Conservation (phyloP, 352 stramenopile genomes). For the Discostella stelligera region DNA sequence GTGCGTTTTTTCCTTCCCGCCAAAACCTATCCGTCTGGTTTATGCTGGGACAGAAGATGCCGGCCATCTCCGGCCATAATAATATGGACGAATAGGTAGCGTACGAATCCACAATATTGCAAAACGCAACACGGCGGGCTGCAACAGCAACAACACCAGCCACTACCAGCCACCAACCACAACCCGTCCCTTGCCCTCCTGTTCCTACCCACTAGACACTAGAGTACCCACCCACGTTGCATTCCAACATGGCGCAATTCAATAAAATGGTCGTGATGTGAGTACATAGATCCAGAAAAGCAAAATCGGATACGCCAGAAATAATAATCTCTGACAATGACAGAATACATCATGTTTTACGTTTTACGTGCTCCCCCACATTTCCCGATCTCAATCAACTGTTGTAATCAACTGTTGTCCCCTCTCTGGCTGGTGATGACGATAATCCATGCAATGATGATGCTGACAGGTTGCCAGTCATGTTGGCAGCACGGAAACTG, state of each 20-base stretch:
- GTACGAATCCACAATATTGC: too few species aligned
- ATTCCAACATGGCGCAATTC: conserved; percentile 53
- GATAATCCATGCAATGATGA: not conserved
- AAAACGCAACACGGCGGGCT: too few species aligned
- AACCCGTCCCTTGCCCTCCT: not conserved
- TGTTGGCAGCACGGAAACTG: conserved; percentile 78
- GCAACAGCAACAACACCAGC: not conserved
- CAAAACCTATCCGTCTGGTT: too few species aligned
- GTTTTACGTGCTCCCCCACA: not conserved
- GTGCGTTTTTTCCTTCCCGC: too few species aligned
- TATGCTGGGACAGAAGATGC: not conserved
- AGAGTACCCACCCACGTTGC: not conserved
- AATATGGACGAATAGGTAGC: too few species aligned
- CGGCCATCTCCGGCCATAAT: not conserved
- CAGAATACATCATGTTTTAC: not conserved
- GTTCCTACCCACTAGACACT: not conserved
- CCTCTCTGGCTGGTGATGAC: not conserved
- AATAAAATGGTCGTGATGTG: conserved; percentile 81
- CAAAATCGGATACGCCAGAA: too few species aligned
- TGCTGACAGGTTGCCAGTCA: conserved; percentile 61
- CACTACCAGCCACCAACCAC: not conserved
- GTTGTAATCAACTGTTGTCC: too few species aligned
- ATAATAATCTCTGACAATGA: too few species aligned
- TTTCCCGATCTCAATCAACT: not conserved
- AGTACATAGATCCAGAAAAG: not conserved